Evolutionary conservation across 2,329 filamentous ascomycete species (phyloP).

Genomic region (Fusarium pseudograminearum): DNA sequence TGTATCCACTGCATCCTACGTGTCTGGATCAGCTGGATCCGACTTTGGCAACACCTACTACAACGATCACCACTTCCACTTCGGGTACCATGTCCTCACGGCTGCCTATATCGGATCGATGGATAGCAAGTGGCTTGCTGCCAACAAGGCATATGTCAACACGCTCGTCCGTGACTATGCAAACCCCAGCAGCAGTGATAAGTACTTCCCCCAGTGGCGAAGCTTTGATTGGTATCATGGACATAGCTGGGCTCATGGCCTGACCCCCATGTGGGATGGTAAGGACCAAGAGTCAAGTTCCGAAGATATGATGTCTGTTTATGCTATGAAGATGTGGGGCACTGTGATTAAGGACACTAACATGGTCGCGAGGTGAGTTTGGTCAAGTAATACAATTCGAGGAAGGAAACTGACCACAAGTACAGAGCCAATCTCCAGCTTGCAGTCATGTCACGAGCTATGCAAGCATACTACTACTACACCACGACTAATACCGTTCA

Average conservation of each 20-base stretch:
- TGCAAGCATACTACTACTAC: constrained; percentile 88
- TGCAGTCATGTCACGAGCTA: constrained; percentile 77
- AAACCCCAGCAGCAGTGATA: constrained; percentile 78
- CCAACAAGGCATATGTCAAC: constrained; percentile 85
- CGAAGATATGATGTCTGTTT: constrained; percentile 89
- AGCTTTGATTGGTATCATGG: constrained; percentile 95
- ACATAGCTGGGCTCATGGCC: constrained; percentile 90
- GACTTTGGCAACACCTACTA: constrained; percentile 95
- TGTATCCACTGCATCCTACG: constrained; percentile 80
- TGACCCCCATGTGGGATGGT: constrained; percentile 77
- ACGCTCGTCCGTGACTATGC: constrained; percentile 84
- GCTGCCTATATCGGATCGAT: constrained; percentile 85
- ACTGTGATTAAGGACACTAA: constrained; percentile 77
- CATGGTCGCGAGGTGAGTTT: constrained; percentile 76
- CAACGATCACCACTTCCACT: constrained; percentile 82
- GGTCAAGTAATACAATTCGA: not conserved
- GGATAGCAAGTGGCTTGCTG: constrained; percentile 77
- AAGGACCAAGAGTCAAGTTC: constrained; percentile 90
- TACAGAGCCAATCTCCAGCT: constrained; percentile 82
- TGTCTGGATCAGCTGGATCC: constrained; percentile 72
- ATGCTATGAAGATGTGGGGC: constrained; percentile 96
- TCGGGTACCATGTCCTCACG: constrained; percentile 89
- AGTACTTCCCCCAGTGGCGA: constrained; percentile 83
- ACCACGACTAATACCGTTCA: constrained; percentile 74
- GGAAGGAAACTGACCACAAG: constrained; percentile 10